Conservation (phyloP, 2,329 filamentous ascomycete species). For the Microascus cirrosus region DNA sequence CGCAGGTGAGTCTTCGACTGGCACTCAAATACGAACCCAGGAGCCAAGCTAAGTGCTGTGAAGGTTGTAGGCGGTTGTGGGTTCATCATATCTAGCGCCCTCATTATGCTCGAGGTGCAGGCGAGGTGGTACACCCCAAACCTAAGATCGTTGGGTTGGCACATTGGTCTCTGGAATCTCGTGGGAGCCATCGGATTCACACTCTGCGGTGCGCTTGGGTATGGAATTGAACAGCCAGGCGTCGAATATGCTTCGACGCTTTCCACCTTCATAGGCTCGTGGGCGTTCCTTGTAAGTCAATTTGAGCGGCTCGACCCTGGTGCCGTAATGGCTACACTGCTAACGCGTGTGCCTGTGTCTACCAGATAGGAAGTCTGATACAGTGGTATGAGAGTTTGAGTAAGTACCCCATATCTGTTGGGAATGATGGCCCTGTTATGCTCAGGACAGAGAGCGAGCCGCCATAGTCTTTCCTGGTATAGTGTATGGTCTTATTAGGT, state of each 20-base stretch:
- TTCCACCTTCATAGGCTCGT: constrained; percentile 36
- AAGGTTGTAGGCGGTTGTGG: constrained; percentile 46
- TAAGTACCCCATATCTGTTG: constrained; percentile 12
- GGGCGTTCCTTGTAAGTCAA: constrained; percentile 30
- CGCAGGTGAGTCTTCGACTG: constrained; percentile 24
- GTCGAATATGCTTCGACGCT: constrained; percentile 35
- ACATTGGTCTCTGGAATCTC: constrained; percentile 56
- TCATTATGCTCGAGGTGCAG: constrained; percentile 60
- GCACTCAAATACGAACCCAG: background rate
- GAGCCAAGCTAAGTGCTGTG: background rate
- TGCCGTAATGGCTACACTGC: background rate
- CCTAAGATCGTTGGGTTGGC: constrained; percentile 48
- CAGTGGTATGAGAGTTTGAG: constrained; percentile 14
- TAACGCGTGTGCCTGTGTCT: background rate
- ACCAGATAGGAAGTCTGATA: constrained; percentile 11
- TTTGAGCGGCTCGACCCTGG: background rate
- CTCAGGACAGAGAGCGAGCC: background rate
- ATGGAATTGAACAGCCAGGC: constrained; percentile 23
- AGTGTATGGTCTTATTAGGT: no score
- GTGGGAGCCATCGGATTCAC: constrained; percentile 54
- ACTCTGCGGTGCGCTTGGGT: constrained; percentile 45
- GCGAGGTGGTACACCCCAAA: constrained; percentile 50
- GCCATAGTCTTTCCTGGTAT: background rate
- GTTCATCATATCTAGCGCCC: constrained; percentile 44
- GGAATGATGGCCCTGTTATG: background rate